Percentiles rank a stretch among this genome's conserved stretches.
These are phyloP conservation scores for Kwoniella dendrophila DNA, from an alignment of 768 basidiomycete species.

Conservation along the genomic window DNA sequence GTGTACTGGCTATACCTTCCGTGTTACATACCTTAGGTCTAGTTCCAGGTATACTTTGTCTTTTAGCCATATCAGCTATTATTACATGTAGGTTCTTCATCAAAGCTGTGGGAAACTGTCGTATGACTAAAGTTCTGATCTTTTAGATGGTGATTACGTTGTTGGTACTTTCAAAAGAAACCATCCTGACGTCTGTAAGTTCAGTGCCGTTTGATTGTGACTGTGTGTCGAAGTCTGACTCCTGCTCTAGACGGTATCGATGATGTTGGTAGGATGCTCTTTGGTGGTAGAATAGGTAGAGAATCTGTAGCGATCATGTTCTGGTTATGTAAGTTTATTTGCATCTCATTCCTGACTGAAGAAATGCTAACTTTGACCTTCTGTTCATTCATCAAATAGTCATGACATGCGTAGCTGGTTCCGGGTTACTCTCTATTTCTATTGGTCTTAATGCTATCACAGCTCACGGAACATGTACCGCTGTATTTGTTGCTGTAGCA, in stretches of 20 bases:
- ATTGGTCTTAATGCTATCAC: constrained; percentile 47
- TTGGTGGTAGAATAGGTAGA: constrained; percentile 31
- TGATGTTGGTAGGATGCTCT: constrained; percentile 37
- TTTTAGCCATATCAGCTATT: background rate
- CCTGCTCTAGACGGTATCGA: constrained; percentile 38
- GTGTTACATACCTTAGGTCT: constrained; percentile 39
- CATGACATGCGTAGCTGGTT: constrained; percentile 40
- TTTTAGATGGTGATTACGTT: constrained; percentile 33
- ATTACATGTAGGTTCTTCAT: background rate
- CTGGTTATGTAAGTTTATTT: no score
- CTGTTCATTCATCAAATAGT: constrained; percentile 45
- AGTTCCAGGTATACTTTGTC: constrained; percentile 38
- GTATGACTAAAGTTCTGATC: constrained; percentile 31
- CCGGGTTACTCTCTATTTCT: constrained; percentile 38
- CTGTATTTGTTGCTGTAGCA: constrained; percentile 36
- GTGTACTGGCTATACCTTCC: constrained; percentile 46
- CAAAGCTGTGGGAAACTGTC: constrained; percentile 19
- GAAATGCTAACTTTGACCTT: no score
- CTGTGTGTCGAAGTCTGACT: no score
- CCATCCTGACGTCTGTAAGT: constrained; percentile 44
- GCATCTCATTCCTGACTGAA: no score
- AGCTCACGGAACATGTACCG: constrained; percentile 43
- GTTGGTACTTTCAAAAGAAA: constrained; percentile 42
- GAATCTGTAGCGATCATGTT: constrained; percentile 38
- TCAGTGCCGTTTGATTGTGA: no score